Percentiles rank a stretch among this genome's conserved stretches.
Evolutionary conservation across 345 rosid species (phyloP).

Genomic region (Pistacia vera): DNA sequence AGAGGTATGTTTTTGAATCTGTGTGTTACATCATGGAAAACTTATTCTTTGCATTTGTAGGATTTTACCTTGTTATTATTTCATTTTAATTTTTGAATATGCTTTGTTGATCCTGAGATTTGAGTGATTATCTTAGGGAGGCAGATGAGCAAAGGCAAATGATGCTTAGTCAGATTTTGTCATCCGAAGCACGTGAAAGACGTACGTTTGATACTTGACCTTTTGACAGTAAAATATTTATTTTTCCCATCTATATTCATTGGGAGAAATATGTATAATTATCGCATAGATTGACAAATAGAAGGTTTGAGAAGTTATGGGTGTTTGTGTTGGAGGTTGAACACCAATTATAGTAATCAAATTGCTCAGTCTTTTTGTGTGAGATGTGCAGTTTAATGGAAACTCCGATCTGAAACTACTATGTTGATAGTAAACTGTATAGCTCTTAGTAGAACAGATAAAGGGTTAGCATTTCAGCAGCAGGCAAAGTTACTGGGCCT

Average conservation of each 20-base stretch:
- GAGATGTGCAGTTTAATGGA: neutral
- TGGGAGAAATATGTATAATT: neutral
- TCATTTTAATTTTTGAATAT: neutral
- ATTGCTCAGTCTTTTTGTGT: neutral
- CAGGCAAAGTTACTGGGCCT: neutral
- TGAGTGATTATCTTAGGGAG: slow-evolving; percentile 54
- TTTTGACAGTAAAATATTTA: neutral
- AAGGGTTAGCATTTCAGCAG: neutral
- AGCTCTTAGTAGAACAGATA: neutral
- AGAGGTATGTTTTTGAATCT: slow-evolving; percentile 52
- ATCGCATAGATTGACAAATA: neutral
- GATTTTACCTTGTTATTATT: neutral
- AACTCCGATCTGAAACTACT: no score
- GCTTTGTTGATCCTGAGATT: slow-evolving; percentile 9
- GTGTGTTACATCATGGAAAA: neutral
- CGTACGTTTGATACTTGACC: slow-evolving; percentile 43
- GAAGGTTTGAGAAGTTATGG: neutral
- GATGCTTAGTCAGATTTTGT: slow-evolving; percentile 95
- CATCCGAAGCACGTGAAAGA: slow-evolving; percentile 88
- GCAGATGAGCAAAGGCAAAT: slow-evolving; percentile 92
- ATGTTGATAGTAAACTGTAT: no score
- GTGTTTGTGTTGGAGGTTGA: neutral
- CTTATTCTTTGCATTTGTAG: neutral
- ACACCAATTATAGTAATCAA: no score
- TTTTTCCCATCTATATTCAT: neutral